Evolutionary conservation across 495 filamentous ascomycete species (phyloP).

Genomic region (Acidiella bohemica): DNA sequence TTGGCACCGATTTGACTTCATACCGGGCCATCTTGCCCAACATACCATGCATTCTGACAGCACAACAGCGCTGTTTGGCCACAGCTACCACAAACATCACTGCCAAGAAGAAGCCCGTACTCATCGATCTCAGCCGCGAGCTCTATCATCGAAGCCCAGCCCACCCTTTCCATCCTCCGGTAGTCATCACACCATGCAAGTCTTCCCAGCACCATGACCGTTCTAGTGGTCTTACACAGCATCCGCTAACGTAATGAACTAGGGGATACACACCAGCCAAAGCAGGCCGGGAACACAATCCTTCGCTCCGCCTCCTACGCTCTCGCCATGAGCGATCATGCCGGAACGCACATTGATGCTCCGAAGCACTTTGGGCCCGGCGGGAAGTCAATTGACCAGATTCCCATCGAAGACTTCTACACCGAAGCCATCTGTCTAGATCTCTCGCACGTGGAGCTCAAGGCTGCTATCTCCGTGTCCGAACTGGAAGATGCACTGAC

Average conservation of each 20-base stretch:
- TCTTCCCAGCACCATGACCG: neutral
- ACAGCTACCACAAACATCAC: too few species aligned
- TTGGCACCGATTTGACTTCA: too few species aligned
- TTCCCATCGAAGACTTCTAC: conserved; percentile 18
- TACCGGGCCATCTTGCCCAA: too few species aligned
- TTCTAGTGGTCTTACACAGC: too few species aligned
- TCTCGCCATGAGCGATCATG: conserved; percentile 18
- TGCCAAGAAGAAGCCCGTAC: conserved; percentile 2
- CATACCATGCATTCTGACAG: too few species aligned
- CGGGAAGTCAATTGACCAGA: conserved; percentile 16
- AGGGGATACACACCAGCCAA: conserved; percentile 19
- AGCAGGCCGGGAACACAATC: conserved; percentile 17
- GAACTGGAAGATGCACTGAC: conserved; percentile 17
- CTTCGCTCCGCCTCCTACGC: conserved; percentile 14
- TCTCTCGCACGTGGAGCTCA: conserved; percentile 15
- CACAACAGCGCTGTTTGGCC: too few species aligned
- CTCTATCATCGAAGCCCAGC: conserved; percentile 17
- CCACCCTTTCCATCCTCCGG: conserved; percentile 16
- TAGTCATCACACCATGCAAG: conserved; percentile 5
- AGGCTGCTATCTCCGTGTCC: conserved; percentile 10
- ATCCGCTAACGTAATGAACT: conserved; percentile 7
- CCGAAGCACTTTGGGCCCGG: conserved; percentile 21
- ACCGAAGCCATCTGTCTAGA: conserved; percentile 14
- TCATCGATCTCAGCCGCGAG: conserved; percentile 14
- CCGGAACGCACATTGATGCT: conserved; percentile 20